phyloP scores from a whole-genome alignment of 140 eudicot species.

The Flaveria floridana region DNA sequence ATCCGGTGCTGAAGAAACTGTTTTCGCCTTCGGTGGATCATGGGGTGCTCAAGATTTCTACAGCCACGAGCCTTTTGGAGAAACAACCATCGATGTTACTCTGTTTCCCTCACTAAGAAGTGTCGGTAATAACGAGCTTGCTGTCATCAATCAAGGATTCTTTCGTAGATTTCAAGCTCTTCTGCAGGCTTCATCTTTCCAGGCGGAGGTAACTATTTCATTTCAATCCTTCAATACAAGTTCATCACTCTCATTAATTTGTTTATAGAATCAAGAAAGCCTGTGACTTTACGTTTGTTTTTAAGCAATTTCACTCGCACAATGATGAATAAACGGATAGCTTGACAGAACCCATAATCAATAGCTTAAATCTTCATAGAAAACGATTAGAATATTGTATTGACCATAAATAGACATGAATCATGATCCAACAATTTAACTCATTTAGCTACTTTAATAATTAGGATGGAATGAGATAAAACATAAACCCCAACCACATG shows the following conservation, averaged over 20 bases:
- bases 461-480: background rate
- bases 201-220: conserved; percentile 38
- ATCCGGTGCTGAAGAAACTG: conserved; percentile 15
- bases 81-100: conserved; percentile 41
- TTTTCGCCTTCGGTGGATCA: conserved; percentile 48
- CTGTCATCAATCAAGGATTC: conserved; percentile 57
- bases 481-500: no score
- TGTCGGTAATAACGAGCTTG: conserved; percentile 54
- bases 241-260: no score
- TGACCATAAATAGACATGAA: background rate
- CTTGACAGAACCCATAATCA: no score
- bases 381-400: background rate
- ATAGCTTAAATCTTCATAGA: no score
- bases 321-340: background rate
- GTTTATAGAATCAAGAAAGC: background rate
- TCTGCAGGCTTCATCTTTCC: conserved; percentile 36
- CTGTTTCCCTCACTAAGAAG: conserved; percentile 65
- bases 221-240: no score
- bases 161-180: conserved; percentile 45
- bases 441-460: no score
- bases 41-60: conserved; percentile 43
- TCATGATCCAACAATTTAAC: no score
- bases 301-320: background rate
- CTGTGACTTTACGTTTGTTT: background rate
- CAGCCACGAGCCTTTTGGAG: conserved; percentile 56